These are phyloP conservation scores for Entomortierella chlamydospora DNA, from an alignment of 192 early-diverging fungal species.

Conservation along the genomic window DNA sequence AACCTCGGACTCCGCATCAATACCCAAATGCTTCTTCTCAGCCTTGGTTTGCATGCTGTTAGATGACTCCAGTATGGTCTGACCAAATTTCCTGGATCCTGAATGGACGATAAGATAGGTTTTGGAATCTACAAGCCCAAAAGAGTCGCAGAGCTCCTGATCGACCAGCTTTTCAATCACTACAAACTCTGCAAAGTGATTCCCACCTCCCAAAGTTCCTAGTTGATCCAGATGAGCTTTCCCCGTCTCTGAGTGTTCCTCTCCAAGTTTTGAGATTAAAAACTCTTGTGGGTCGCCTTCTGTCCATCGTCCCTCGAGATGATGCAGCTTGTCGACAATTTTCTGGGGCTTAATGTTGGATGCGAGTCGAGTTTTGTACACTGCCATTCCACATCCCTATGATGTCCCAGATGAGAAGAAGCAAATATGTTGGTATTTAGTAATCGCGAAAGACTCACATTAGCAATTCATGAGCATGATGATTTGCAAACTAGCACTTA, in stretches of 20 bases:
- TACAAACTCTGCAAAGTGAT: conserved; percentile 72
- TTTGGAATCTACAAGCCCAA: conserved; percentile 23
- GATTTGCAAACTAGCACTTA: conserved; percentile 3
- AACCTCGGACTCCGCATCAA: conserved; percentile 35
- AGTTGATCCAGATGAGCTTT: conserved; percentile 49
- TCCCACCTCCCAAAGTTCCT: conserved; percentile 70
- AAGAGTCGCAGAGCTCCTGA: conserved; percentile 30
- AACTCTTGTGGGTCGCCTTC: conserved; percentile 49
- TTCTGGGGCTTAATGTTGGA: conserved; percentile 51
- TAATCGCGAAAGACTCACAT: too few species aligned
- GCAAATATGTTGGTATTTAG: too few species aligned
- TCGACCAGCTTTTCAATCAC: conserved; percentile 54
- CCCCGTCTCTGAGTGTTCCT: conserved; percentile 53
- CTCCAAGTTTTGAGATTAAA: conserved; percentile 45
- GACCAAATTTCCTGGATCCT: conserved; percentile 68
- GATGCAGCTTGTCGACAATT: conserved; percentile 46
- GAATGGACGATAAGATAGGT: conserved; percentile 64
- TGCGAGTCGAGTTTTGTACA: conserved; percentile 56
- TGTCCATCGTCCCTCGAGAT: conserved; percentile 59
- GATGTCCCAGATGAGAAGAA: too few species aligned
- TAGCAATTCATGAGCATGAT: not conserved
- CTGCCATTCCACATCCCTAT: conserved; percentile 70
- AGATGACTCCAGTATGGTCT: conserved; percentile 57
- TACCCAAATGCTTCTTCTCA: conserved; percentile 39
- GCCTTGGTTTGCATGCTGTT: conserved; percentile 39